phyloP scores from a whole-genome alignment of 192 early-diverging fungal genomes.

The Umbelopsis vinacea region DNA sequence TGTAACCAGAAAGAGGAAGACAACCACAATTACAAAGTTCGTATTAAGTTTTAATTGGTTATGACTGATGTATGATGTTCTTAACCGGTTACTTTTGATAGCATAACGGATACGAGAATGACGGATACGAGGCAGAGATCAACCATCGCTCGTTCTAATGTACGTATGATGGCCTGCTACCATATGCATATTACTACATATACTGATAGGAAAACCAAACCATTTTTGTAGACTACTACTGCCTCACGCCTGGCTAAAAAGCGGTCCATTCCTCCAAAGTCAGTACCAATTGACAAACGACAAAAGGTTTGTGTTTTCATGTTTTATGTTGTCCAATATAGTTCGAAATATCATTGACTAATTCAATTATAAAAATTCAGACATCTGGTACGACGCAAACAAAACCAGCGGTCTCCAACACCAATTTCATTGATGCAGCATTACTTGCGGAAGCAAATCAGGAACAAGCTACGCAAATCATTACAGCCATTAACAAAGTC shows the following conservation, averaged over 20 bases:
- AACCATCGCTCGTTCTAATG: conserved; percentile 1
- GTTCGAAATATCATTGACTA: not conserved
- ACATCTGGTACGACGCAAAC: not conserved
- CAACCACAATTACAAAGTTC: not conserved
- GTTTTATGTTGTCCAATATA: not conserved
- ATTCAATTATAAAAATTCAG: not conserved
- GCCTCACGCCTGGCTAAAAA: conserved; percentile 1
- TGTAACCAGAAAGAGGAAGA: conserved; percentile 2
- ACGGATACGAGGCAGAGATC: conserved; percentile 11
- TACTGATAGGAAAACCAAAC: not conserved
- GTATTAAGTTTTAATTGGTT: not conserved
- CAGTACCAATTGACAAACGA: not conserved
- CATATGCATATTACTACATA: not conserved
- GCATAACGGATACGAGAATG: not conserved
- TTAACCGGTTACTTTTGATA: not conserved
- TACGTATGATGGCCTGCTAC: not conserved
- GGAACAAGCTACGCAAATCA: conserved; percentile 4
- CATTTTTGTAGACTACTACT: not conserved
- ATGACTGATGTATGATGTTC: not conserved
- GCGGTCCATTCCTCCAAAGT: not conserved
- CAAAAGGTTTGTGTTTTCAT: not conserved
- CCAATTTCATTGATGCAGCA: not conserved
- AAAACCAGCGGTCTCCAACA: not conserved
- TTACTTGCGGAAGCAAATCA: conserved; percentile 14
- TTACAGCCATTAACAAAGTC: conserved; percentile 26